Evolutionary conservation across 1,284 basidiomycete species (phyloP).

Genomic region (Neotropicomus parvogracilis): DNA sequence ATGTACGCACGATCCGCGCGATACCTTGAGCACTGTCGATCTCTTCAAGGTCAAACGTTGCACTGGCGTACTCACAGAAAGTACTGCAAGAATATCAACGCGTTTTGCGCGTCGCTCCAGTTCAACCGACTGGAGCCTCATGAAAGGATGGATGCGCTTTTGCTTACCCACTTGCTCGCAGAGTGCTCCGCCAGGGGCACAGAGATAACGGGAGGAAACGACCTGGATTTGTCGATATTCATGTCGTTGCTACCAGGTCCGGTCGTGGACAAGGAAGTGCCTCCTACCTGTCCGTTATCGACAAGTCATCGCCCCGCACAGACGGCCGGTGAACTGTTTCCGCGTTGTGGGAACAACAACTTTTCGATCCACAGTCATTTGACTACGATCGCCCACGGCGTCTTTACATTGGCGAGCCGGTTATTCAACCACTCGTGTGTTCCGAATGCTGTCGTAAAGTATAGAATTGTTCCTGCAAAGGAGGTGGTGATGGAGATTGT

Average conservation of each 20-base stretch:
- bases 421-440: constrained; percentile 75
- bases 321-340: constrained; percentile 45
- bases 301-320: constrained; percentile 27
- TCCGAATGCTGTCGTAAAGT: constrained; percentile 68
- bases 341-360: constrained; percentile 73
- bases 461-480: constrained; percentile 39
- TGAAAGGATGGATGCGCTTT: constrained; percentile 55
- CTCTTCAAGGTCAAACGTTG: constrained; percentile 52
- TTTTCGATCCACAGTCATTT: constrained; percentile 71
- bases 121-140: constrained; percentile 50
- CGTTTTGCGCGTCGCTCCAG: constrained; percentile 41
- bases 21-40: constrained; percentile 7
- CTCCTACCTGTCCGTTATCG: constrained; percentile 36
- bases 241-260: constrained; percentile 52
- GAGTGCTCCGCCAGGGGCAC: constrained; percentile 32
- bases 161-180: constrained; percentile 60
- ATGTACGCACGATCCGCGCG: constrained; percentile 44
- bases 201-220: constrained; percentile 17
- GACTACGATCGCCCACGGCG: constrained; percentile 60
- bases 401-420: constrained; percentile 69
- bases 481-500: constrained; percentile 57
- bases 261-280: constrained; percentile 11
- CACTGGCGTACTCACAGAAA: constrained; percentile 63
- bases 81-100: constrained; percentile 56
- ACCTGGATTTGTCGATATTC: constrained; percentile 37